Percentiles rank a stretch among this genome's conserved stretches.
These are phyloP conservation scores for Emergomyces orientalis DNA, from an alignment of 2,329 filamentous ascomycete genomes.

Conservation along the genomic window DNA sequence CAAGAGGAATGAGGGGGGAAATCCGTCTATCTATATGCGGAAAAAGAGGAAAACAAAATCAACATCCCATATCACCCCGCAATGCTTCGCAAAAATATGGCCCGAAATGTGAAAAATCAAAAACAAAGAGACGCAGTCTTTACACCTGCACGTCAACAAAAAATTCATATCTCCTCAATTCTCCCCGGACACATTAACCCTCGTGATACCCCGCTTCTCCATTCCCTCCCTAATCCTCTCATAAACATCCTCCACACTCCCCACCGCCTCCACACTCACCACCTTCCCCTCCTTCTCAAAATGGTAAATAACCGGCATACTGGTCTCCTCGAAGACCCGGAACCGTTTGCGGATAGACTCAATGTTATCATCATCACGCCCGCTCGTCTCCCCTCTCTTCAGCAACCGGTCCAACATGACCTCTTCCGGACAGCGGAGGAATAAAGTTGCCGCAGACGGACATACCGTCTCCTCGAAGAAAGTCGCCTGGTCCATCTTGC, in stretches of 20 bases:
- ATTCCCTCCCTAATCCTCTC: conserved; percentile 43
- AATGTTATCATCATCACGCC: conserved; percentile 83
- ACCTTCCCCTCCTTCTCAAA: conserved; percentile 70
- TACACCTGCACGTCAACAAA: neutral
- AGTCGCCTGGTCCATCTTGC: conserved; percentile 92
- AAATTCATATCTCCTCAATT: neutral
- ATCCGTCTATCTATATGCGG: neutral
- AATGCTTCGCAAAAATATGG: conserved; percentile 1
- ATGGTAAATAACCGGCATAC: conserved; percentile 91
- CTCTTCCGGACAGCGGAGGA: conserved; percentile 86
- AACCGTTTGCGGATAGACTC: conserved; percentile 97
- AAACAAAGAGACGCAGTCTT: neutral
- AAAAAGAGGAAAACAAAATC: neutral
- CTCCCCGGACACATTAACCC: conserved; percentile 14
- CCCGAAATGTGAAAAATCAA: conserved; percentile 12
- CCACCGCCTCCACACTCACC: conserved; percentile 66
- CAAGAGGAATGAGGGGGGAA: neutral
- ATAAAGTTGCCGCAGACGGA: conserved; percentile 73
- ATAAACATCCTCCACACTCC: conserved; percentile 57
- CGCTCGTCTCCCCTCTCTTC: conserved; percentile 86
- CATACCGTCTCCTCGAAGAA: conserved; percentile 90
- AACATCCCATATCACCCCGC: neutral
- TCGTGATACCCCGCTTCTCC: conserved; percentile 33
- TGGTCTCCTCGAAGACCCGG: conserved; percentile 85
- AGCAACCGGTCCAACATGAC: conserved; percentile 78